These are phyloP conservation scores for Leccinum truebloodii DNA, from an alignment of 768 basidiomycete genomes.

Conservation along the genomic window DNA sequence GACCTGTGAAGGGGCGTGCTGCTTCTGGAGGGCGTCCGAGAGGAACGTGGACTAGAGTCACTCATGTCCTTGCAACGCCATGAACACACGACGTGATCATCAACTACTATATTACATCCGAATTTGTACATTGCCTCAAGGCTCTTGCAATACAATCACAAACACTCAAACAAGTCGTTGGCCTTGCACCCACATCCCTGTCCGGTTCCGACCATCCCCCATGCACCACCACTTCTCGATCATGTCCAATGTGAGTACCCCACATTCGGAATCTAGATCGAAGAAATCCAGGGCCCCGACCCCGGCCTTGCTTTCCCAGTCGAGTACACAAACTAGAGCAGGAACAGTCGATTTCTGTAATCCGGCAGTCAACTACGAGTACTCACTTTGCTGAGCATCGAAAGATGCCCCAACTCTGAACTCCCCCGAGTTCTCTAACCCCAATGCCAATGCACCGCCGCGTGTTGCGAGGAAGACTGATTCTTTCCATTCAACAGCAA, in stretches of 20 bases:
- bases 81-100: conserved; percentile 3
- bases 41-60: conserved; percentile 27
- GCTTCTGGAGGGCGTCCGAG: conserved; percentile 36
- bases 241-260: conserved; percentile 45
- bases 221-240: conserved; percentile 92
- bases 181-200: conserved; percentile 78
- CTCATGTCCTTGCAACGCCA: conserved; percentile 24
- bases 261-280: conserved; percentile 32
- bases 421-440: conserved; percentile 50
- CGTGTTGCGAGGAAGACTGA: conserved; percentile 77
- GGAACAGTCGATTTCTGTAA: neutral
- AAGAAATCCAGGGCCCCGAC: conserved; percentile 75
- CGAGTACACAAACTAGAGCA: conserved; percentile 47
- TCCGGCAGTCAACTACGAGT: neutral
- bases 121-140: neutral
- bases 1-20: conserved; percentile 40
- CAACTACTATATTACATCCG: neutral
- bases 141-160: conserved; percentile 16
- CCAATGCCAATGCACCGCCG: conserved; percentile 74
- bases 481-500: conserved; percentile 80
- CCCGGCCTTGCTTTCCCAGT: conserved; percentile 42
- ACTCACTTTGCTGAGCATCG: conserved; percentile 75
- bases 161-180: conserved; percentile 17
- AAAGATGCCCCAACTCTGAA: conserved; percentile 66
- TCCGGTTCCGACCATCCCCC: conserved; percentile 69